Conservation (phyloP, 176 grass and related monocot genomes). For the Puya raimondii region DNA sequence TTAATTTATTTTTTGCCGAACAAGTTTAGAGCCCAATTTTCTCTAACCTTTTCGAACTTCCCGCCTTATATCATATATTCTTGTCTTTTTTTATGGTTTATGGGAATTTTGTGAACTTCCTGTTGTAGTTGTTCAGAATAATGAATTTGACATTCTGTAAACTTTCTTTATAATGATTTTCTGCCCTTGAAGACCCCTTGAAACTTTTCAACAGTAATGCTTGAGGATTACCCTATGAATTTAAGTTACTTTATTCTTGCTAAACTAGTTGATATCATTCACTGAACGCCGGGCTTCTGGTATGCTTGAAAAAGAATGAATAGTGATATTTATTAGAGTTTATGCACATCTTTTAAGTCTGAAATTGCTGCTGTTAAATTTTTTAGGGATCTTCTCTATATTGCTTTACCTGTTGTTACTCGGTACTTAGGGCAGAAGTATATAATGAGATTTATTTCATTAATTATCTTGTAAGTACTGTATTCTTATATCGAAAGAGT, state of each 20-base stretch:
- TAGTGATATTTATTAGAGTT: no score
- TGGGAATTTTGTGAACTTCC: background rate
- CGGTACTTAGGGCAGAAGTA: no score
- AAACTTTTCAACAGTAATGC: background rate
- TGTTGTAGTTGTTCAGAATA: background rate
- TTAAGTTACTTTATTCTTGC: background rate
- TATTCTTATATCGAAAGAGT: no score
- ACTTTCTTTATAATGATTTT: background rate
- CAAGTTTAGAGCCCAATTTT: background rate
- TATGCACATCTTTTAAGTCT: no score
- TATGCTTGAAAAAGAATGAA: background rate
- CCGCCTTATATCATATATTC: background rate
- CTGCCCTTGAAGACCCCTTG: background rate
- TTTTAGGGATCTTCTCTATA: no score
- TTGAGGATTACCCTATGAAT: background rate
- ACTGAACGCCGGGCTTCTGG: background rate
- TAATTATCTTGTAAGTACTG: no score
- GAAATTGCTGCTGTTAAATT: no score
- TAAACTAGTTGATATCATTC: background rate
- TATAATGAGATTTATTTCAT: no score
- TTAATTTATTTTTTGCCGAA: background rate
- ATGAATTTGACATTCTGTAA: background rate
- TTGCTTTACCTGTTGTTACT: no score
- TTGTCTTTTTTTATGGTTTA: background rate
- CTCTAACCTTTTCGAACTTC: background rate